Evolutionary conservation across 202 grass and related monocot species (phyloP).

Genomic region (Zoysia matrella): DNA sequence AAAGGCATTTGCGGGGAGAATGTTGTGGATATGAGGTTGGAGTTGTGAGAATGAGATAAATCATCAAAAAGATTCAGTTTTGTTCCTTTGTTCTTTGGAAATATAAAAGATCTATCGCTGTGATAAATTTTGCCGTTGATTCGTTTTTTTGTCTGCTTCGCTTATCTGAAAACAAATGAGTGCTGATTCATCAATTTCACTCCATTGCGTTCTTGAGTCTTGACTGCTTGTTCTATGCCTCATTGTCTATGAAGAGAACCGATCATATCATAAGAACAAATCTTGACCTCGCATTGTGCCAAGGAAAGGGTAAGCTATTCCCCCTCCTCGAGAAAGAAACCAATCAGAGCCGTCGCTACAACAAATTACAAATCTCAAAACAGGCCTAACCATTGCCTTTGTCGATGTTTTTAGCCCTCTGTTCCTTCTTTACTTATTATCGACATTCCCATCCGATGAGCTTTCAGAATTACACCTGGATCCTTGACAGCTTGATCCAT

Average conservation of each 20-base stretch:
- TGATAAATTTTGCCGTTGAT: neutral
- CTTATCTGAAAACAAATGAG: conserved; percentile 5
- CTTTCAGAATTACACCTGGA: conserved; percentile 27
- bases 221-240: conserved; percentile 30
- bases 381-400: conserved; percentile 27
- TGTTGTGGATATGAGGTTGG: conserved; percentile 56
- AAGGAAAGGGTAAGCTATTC: conserved; percentile 17
- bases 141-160: neutral
- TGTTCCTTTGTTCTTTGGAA: conserved; percentile 37
- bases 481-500: neutral
- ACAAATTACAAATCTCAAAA: neutral
- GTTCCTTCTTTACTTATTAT: conserved; percentile 3
- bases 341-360: no score
- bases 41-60: conserved; percentile 45
- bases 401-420: neutral
- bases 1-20: conserved; percentile 34
- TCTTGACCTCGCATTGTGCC: conserved; percentile 16
- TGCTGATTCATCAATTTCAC: conserved; percentile 31
- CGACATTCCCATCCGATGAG: conserved; percentile 10
- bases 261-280: conserved; percentile 23
- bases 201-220: conserved; percentile 4
- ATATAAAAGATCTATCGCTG: conserved; percentile 20
- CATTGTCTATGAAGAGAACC: conserved; percentile 27
- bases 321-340: neutral
- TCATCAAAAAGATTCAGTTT: conserved; percentile 42